These are phyloP conservation scores for Cladosporium sp. DNA, from an alignment of 2,329 filamentous ascomycete genomes.

Conservation along the genomic window DNA sequence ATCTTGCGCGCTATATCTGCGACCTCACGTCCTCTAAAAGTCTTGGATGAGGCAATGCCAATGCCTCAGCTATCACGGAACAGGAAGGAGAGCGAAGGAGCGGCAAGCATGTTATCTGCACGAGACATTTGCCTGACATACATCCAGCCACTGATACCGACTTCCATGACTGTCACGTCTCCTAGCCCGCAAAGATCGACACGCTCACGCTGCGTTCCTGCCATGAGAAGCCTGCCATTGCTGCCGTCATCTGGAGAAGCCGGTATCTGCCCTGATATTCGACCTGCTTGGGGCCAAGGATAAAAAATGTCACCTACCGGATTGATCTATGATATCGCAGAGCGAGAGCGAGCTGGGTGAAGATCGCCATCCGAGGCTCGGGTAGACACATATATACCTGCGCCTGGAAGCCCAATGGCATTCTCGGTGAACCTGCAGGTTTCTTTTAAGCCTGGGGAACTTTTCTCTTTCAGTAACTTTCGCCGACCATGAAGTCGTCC, in stretches of 20 bases:
- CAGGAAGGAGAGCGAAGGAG: conserved; percentile 4
- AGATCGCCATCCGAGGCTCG: not conserved
- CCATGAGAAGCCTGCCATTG: not conserved
- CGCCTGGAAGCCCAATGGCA: too few relatives aligned
- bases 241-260: not conserved
- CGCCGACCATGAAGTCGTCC: not conserved
- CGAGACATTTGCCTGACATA: too few relatives aligned
- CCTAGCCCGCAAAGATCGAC: conserved; percentile 1
- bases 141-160: too few relatives aligned
- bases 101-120: not conserved
- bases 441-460: not conserved
- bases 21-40: not conserved
- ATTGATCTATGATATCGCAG: not conserved
- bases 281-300: conserved; percentile 4
- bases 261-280: not conserved
- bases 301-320: conserved; percentile 8
- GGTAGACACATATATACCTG: not conserved
- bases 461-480: not conserved
- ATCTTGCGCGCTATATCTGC: not conserved
- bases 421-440: too few relatives aligned
- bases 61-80: conserved; percentile 6
- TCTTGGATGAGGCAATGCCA: conserved; percentile 5
- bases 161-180: not conserved
- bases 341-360: not conserved
- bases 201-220: not conserved